A percentile compares a stretch with the other conserved stretches of the same genome.
Evolutionary conservation across 768 basidiomycete genomes (phyloP).

Genomic region (Hemileccinum rubropunctum): DNA sequence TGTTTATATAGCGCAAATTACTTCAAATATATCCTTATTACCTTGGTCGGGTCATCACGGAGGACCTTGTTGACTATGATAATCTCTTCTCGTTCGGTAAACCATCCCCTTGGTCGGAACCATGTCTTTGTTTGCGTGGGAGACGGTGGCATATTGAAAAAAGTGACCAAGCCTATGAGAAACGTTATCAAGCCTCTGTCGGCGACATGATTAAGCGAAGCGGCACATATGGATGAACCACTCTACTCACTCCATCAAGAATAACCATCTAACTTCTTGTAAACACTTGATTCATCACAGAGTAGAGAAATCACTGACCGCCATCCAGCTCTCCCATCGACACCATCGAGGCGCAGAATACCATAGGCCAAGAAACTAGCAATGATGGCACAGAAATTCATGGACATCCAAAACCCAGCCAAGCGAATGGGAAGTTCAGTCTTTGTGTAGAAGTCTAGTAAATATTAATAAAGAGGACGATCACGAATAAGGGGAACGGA

Average conservation of each 20-base stretch:
- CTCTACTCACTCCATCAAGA: conserved; percentile 31
- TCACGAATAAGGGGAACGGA: conserved; percentile 23
- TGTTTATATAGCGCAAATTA: too few relatives aligned
- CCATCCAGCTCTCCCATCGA: conserved; percentile 15
- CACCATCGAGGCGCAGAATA: conserved; percentile 37
- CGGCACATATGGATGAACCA: not conserved
- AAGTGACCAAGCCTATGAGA: conserved; percentile 49
- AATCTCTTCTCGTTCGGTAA: conserved; percentile 56
- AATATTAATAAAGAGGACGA: not conserved
- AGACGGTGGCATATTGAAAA: conserved; percentile 58
- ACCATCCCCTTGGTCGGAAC: conserved; percentile 63
- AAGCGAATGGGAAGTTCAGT: conserved; percentile 51
- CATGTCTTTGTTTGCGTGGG: conserved; percentile 58
- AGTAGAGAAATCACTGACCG: conserved; percentile 27
- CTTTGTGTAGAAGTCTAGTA: conserved; percentile 52
- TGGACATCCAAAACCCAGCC: conserved; percentile 67
- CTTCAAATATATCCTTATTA: conserved; percentile 2
- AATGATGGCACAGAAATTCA: conserved; percentile 52
- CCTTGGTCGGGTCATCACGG: conserved; percentile 62
- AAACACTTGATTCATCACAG: not conserved
- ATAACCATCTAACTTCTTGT: conserved; percentile 33
- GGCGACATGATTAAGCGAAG: not conserved
- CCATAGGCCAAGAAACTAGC: conserved; percentile 66
- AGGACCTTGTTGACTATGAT: conserved; percentile 62
- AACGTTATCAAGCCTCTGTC: conserved; percentile 41